Base-by-base conservation (phyloP, 805 yeast genomes). In the Lipomyces yamanashiensis region DNA sequence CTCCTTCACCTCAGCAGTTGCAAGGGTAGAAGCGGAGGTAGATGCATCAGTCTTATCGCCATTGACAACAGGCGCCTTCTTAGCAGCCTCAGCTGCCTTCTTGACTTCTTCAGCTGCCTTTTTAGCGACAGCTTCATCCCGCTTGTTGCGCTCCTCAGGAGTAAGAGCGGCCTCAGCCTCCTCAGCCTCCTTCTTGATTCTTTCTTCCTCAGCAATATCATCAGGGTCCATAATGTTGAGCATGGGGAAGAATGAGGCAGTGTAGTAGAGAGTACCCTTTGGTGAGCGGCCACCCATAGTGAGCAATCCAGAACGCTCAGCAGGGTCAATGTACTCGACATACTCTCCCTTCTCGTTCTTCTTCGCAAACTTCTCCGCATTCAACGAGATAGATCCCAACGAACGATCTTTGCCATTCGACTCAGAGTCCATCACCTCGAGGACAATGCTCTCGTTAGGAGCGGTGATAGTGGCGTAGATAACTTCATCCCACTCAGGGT, bases 371-470 rank as follows among this genome's bases (percentile, higher is more conserved):
- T 87, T 90, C 59, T 81, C 80, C 66, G 90, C 79, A 71, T 85
- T 84, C 21, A 95, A 77, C 71, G 87, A 87, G 77, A 90, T 87
- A 1, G 87, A 82, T 58, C 99, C 99, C 54, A 95, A 82, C 4
- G 96, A 84, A 71, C 97, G 85, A 76, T 95, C 99, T 49, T 85
- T 84, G n/a, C 88, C 84, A 59, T 78, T 82, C 63, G 82, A 83
- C 77, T 92, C 93, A 40, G 88, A 89, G 77, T 95, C 98, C 97
- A 95, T 89, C 7, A 87, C 96, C 74, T 95, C 98, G 61, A 95
- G 74, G 1, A 92, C 86, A 67, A 95, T 76, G 71, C 83, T 87
- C 76, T 92, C 98, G 73, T 88, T 87, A 28, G 91, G 85, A 51
- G 93, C 88, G 6, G 96, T 84, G 17, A 95, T 84, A 4, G 97